Evolutionary conservation across 495 filamentous ascomycete species (phyloP), one percentile per base, ranked within the genome.

Genomic region (Usnea hakonensis): DNA sequence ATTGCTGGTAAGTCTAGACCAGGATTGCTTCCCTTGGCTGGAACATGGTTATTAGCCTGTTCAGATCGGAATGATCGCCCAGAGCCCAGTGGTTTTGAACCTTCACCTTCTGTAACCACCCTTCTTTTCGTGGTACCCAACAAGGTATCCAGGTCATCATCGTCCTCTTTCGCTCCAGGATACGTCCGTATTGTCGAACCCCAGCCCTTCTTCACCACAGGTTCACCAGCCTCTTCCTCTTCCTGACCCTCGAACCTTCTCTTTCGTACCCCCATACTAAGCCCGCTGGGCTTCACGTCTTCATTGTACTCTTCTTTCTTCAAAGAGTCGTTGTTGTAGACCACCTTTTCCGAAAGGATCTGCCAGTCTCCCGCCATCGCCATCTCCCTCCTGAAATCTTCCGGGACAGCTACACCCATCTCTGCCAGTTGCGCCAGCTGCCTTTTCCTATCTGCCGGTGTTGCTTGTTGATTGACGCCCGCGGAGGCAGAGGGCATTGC

Each of bases 351-450:
- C 4, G 82, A 80, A 1, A 89, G 82, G 9, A 86, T 87, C 68
- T 89, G 81, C 94, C 94, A 99, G 52, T 94, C 88, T 26, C 94
- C 90, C n/a, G 86, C 86, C 77, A 96, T 81, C 6, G 91, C 91
- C 84, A 96, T 85, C 59, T 91, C 87, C 9, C 78, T 74, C 57
- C 90, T 78, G 65, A 85, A 85, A 67, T 93, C 87, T 35, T 91
- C 85, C 14, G 94, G 94, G 38, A 97, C 83, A 21, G 83, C 82
- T 48, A 99, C 84, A 0, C 94, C 94, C 80, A 99, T 83, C 55
- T 87, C 89, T 6, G 86, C 90, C 3, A 99, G 77, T 74, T 97
- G 90, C 60, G 87, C 85, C 69, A 95, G 79, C 71, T 97, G 95
- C 62, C 76, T 81, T 72, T 94, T 95, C 54, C 90, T 75, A 60